Conservation (phyloP, 2,329 filamentous ascomycete genomes). For the Dactylellina haptotyla region DNA sequence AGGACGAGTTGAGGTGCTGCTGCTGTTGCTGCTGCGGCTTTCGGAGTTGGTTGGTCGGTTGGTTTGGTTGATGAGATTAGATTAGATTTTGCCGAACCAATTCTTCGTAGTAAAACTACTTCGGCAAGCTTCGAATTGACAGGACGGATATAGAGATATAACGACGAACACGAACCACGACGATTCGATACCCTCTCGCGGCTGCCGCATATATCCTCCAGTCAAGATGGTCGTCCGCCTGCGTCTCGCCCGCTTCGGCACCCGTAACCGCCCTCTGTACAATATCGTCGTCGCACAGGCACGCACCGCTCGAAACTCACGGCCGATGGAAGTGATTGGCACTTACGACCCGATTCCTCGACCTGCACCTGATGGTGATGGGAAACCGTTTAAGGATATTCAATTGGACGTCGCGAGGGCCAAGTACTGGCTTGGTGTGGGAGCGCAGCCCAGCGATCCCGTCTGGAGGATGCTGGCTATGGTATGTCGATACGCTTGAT, state of each 20-base stretch:
- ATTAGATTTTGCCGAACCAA: constrained; percentile 32
- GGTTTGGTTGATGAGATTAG: constrained; percentile 32
- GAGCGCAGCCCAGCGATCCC: constrained; percentile 90
- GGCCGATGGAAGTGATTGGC: constrained; percentile 90
- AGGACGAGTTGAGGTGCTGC: background rate
- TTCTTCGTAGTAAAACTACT: background rate
- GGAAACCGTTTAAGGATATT: constrained; percentile 87
- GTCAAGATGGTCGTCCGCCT: constrained; percentile 88
- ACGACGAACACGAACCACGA: background rate
- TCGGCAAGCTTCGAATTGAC: background rate
- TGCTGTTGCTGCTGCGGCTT: background rate
- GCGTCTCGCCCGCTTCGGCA: constrained; percentile 91
- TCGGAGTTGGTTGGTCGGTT: background rate
- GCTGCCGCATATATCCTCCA: background rate
- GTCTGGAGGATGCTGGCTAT: constrained; percentile 86
- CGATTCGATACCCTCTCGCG: background rate
- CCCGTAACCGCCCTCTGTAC: constrained; percentile 88
- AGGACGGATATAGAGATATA: background rate
- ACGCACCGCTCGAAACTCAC: constrained; percentile 86
- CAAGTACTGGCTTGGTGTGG: constrained; percentile 96
- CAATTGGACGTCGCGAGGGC: constrained; percentile 82
- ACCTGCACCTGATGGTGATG: constrained; percentile 69
- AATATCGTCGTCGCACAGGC: constrained; percentile 97
- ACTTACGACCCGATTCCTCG: constrained; percentile 77
- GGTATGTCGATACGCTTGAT: constrained; percentile 64